Conservation (phyloP, 176 grass and related monocot species). For the Raddia distichophylla region DNA sequence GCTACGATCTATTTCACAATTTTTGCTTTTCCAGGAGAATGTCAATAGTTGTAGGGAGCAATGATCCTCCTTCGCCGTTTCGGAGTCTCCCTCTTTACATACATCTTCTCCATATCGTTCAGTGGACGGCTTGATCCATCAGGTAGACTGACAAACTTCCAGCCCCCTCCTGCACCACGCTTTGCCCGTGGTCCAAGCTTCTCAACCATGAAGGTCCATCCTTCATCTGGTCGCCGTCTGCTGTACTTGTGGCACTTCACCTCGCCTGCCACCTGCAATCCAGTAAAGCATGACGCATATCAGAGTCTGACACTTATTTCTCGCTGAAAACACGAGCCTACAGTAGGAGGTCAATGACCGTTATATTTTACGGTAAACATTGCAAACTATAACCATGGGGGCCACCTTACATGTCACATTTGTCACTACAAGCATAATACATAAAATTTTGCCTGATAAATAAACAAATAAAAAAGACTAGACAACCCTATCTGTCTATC, state of each 20-base stretch:
- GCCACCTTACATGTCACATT: not conserved
- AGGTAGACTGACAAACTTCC: constrained; percentile 89
- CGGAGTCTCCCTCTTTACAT: constrained; percentile 89
- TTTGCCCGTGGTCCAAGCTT: constrained; percentile 72
- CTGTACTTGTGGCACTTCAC: constrained; percentile 97
- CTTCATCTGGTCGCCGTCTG: constrained; percentile 69
- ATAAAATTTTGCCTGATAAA: not conserved
- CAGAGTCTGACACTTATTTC: not conserved
- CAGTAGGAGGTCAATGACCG: not conserved
- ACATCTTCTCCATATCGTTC: constrained; percentile 96
- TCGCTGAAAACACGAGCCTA: not conserved
- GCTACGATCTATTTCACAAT: constrained; percentile 28
- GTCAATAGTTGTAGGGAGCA: constrained; percentile 71
- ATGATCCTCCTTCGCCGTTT: constrained; percentile 82
- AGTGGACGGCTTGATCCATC: constrained; percentile 76
- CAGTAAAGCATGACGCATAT: constrained; percentile 2
- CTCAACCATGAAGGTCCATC: constrained; percentile 90
- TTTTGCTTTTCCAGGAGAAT: constrained; percentile 28
- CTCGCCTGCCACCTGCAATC: constrained; percentile 71
- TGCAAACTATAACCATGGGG: not conserved
- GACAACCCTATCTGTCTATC: not conserved
- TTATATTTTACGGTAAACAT: not conserved
- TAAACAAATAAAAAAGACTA: constrained; percentile 22
- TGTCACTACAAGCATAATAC: not conserved
- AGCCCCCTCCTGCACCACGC: constrained; percentile 69